A percentile compares a stretch with the other conserved stretches of the same genome.
These are phyloP conservation scores for Wickerhamiella kurtzmanii DNA, from an alignment of 805 yeast species.

Conservation along the genomic window DNA sequence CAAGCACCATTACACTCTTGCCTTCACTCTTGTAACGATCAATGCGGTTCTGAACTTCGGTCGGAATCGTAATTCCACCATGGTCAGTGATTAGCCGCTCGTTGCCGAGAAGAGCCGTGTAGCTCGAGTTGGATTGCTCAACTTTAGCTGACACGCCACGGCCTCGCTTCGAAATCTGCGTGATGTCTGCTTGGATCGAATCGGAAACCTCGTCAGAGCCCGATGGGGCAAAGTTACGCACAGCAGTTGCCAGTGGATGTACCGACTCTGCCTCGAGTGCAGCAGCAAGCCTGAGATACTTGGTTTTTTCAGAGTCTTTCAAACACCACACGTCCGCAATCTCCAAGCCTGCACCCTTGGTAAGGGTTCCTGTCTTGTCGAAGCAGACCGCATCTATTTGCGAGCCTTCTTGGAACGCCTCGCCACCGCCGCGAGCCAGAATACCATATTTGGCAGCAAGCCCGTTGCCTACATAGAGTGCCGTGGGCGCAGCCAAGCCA, in stretches of 20 bases:
- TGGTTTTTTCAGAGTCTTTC: constrained; percentile 16
- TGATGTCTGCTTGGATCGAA: constrained; percentile 11
- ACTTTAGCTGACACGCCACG: constrained; percentile 17
- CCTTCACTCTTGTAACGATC: constrained; percentile 47
- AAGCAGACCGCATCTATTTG: constrained; percentile 50
- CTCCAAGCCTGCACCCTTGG: constrained; percentile 45
- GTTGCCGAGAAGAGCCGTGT: constrained; percentile 36
- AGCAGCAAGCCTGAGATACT: constrained; percentile 31
- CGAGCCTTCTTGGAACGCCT: constrained; percentile 68
- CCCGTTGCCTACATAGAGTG: constrained; percentile 66
- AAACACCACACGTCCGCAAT: constrained; percentile 35
- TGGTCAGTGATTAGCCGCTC: constrained; percentile 42
- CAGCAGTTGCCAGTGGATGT: constrained; percentile 56
- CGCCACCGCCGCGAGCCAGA: constrained; percentile 69
- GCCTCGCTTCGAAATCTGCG: constrained; percentile 12
- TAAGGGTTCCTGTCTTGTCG: constrained; percentile 69
- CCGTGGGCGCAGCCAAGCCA: constrained; percentile 77
- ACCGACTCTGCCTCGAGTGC: constrained; percentile 45
- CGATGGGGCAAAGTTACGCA: constrained; percentile 29
- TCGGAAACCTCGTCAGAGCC: constrained; percentile 4
- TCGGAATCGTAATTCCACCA: constrained; percentile 29
- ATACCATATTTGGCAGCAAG: constrained; percentile 67
- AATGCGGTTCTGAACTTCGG: constrained; percentile 27
- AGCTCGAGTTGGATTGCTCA: constrained; percentile 6
- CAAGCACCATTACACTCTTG: constrained; percentile 49